Evolutionary conservation across 2,329 filamentous ascomycete genomes (phyloP).

Genomic region (Ilyonectria mors-panacis): DNA sequence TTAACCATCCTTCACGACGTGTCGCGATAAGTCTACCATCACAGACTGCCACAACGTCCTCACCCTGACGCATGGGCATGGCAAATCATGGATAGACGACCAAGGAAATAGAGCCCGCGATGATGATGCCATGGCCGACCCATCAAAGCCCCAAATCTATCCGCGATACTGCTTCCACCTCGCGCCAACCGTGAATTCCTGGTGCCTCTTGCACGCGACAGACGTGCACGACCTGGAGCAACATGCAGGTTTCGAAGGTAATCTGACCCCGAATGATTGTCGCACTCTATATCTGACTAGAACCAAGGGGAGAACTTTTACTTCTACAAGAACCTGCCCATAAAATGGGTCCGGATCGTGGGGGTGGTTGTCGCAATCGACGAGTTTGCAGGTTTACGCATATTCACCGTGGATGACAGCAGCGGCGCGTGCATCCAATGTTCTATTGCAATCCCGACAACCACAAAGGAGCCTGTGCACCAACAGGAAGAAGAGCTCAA

Average conservation of each 20-base stretch:
- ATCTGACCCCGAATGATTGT: constrained; percentile 8
- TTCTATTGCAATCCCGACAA: constrained; percentile 32
- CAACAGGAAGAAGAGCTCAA: constrained; percentile 33
- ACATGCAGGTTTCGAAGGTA: constrained; percentile 69
- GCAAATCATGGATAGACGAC: constrained; percentile 23
- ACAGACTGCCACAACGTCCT: constrained; percentile 10
- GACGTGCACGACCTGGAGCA: constrained; percentile 66
- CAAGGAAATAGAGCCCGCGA: constrained; percentile 26
- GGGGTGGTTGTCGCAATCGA: constrained; percentile 78
- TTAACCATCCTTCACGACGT: constrained; percentile 2
- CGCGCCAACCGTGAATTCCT: constrained; percentile 72
- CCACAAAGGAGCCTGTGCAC: constrained; percentile 15
- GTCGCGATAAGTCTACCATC: constrained; percentile 18
- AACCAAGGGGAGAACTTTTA: constrained; percentile 66
- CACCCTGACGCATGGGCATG: constrained; percentile 21
- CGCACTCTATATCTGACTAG: constrained; percentile 25
- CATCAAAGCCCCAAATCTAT: constrained; percentile 61
- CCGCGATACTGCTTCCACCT: constrained; percentile 75
- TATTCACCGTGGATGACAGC: constrained; percentile 76
- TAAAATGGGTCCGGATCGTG: constrained; percentile 81
- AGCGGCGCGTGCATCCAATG: constrained; percentile 72
- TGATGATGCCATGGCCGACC: constrained; percentile 67
- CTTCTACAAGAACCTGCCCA: constrained; percentile 81
- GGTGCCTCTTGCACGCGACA: constrained; percentile 68
- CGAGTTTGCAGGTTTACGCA: constrained; percentile 61